Evolutionary conservation across 2,329 filamentous ascomycete genomes (phyloP), one percentile per base, ranked within the genome.

Genomic region (Fusarium sp.): DNA sequence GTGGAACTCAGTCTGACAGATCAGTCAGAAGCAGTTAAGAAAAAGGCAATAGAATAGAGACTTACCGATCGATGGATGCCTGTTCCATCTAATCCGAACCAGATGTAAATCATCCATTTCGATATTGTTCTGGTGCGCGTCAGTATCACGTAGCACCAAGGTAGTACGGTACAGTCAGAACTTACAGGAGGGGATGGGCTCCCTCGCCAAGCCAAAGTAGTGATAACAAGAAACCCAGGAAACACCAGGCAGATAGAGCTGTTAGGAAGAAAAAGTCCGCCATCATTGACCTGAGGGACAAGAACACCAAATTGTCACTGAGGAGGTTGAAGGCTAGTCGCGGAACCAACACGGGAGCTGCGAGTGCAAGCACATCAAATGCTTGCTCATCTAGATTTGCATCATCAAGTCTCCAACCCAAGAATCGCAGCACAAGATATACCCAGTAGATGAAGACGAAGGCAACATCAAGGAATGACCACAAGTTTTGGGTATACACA

Each of bases 91-190:
- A 96, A 86, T 4, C 93, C 93, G 74, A 96, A 96, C 93, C 93
- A 96, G 67, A 96, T 94, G 86, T 91, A 96, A 3, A 96, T 86
- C 92, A 96, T 95, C 93, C 93, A 96, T 78, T 94, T 94, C 42
- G 88, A 88, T 64, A 96, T 94, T 2, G 90, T 92, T 6, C 83
- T 86, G 45, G 14, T 23, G 31, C 15, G 27, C 37, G 43, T 73
- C 6, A 71, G 58, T 42, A 64, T 7, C 52, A 37, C 31, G 17
- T 17, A 31, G 10, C 25, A 25, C 15, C 15, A 15, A 39, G 21
- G 27, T 23, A 8, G 23, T 25, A 14, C 21, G 10, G 23, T 25
- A 14, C 21, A n/a, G 20, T 17, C 6, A 27, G n/a, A 10, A 77
- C 82, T 69, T 77, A 85, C 78, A 91, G 80, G 6, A 89, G 78